These are phyloP conservation scores for Nematodospora anomalae DNA, from an alignment of 1,139 yeast genomes.

Conservation along the genomic window DNA sequence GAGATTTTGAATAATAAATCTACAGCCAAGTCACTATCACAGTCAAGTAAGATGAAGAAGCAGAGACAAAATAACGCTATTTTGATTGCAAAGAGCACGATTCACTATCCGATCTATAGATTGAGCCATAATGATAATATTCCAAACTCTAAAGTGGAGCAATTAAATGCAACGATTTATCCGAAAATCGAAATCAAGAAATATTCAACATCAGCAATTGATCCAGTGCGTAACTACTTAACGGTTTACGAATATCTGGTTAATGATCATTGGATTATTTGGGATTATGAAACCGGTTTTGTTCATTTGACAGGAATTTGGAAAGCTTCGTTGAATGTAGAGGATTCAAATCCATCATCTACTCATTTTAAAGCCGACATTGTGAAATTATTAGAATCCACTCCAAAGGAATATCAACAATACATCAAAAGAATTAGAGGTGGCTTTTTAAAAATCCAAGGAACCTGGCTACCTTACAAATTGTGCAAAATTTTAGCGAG, in stretches of 20 bases:
- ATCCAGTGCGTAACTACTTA: slow-evolving; percentile 55
- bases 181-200: slow-evolving; percentile 56
- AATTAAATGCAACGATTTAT: slow-evolving; percentile 17
- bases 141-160: slow-evolving; percentile 4
- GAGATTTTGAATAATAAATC: slow-evolving; percentile 2
- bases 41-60: slow-evolving; percentile 1
- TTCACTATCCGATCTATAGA: slow-evolving; percentile 13
- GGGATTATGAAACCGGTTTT: slow-evolving; percentile 88
- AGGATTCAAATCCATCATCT: slow-evolving; percentile 4
- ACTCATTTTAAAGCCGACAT: slow-evolving; percentile 69
- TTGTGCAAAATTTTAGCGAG: slow-evolving; percentile 69
- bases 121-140: slow-evolving; percentile 3
- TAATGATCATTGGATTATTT: slow-evolving; percentile 69
- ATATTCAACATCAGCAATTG: slow-evolving; percentile 70
- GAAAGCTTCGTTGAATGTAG: slow-evolving; percentile 59
- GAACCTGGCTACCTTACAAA: slow-evolving; percentile 86
- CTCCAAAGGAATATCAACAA: slow-evolving; percentile 64
- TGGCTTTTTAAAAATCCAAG: slow-evolving; percentile 90
- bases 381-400: slow-evolving; percentile 68
- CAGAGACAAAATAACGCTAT: background rate
- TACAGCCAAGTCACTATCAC: background rate
- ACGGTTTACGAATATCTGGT: slow-evolving; percentile 73
- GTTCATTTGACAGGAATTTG: slow-evolving; percentile 91
- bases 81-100: slow-evolving; percentile 10
- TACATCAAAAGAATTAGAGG: slow-evolving; percentile 80